These are phyloP conservation scores for Amanita pallidorosea DNA, from an alignment of 768 basidiomycete species.

Conservation along the genomic window DNA sequence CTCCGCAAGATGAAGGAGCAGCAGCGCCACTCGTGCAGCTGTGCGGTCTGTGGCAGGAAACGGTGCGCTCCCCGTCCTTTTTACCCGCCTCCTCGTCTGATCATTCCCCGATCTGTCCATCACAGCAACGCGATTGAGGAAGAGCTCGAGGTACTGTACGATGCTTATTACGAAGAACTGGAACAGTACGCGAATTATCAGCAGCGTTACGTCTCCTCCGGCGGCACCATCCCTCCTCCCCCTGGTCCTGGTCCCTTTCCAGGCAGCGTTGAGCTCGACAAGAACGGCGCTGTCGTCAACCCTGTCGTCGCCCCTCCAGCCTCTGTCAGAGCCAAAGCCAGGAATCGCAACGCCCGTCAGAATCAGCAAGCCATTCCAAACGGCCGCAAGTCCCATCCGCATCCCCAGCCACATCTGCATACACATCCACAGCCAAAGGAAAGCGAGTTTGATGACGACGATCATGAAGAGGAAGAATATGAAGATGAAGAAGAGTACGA, in stretches of 20 bases:
- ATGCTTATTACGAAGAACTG: constrained; percentile 99
- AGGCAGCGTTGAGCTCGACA: constrained; percentile 93
- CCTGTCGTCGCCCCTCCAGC: constrained; percentile 17
- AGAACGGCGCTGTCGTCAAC: constrained; percentile 64
- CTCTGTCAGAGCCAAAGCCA: constrained; percentile 3
- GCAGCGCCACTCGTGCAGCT: constrained; percentile 92
- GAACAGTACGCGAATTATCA: constrained; percentile 98
- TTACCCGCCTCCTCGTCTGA: constrained; percentile 12
- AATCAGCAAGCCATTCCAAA: constrained; percentile 4
- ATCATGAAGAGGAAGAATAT: constrained; percentile 61
- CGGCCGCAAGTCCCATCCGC: constrained; percentile 12
- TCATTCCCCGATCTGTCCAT: constrained; percentile 11
- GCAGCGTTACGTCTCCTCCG: constrained; percentile 88
- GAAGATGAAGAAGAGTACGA: constrained; percentile 53
- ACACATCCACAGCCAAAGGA: constrained; percentile 36
- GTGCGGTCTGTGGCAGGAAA: constrained; percentile 95
- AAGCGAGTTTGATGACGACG: constrained; percentile 59
- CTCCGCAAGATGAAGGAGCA: constrained; percentile 99
- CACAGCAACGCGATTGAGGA: constrained; percentile 93
- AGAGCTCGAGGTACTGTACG: constrained; percentile 99
- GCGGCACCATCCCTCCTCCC: constrained; percentile 83
- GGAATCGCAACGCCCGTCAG: constrained; percentile 1
- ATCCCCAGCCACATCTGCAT: constrained; percentile 22
- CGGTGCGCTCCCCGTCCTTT: constrained; percentile 47
- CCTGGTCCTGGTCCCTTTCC: constrained; percentile 98